Conservation (phyloP, 345 rosid genomes). For the Populus pruinosa region DNA sequence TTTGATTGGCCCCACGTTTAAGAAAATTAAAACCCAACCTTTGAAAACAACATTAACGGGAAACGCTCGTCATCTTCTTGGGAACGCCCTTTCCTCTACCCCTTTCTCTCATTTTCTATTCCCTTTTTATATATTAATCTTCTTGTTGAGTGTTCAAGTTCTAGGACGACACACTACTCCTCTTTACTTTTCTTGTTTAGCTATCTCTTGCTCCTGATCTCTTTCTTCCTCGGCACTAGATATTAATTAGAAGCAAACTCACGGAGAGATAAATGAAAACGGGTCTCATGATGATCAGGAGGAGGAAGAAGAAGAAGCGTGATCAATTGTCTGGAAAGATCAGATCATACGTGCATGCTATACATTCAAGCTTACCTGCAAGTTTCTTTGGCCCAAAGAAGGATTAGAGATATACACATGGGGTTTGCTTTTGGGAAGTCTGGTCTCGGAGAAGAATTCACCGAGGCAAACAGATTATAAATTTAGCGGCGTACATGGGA, state of each 20-base stretch:
- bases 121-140: background rate
- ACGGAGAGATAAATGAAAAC: background rate
- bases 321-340: background rate
- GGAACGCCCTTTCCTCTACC: slow-evolving; percentile 19
- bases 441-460: slow-evolving; percentile 12
- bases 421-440: background rate
- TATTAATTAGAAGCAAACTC: background rate
- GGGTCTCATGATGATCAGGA: background rate
- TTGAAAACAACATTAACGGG: slow-evolving; percentile 35
- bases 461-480: background rate
- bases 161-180: background rate
- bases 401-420: background rate
- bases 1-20: slow-evolving; percentile 14
- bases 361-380: background rate
- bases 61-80: slow-evolving; percentile 37
- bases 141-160: background rate
- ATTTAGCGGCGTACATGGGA: slow-evolving; percentile 55
- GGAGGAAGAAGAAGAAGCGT: slow-evolving; percentile 16
- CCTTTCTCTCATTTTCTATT: background rate
- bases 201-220: background rate
- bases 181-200: background rate
- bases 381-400: background rate
- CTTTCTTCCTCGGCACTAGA: background rate
- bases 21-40: slow-evolving; percentile 2
- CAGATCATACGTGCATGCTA: background rate